A percentile compares a stretch with the other conserved stretches of the same genome.
phyloP scores from a whole-genome alignment of 1,284 basidiomycete species.

The Malassezia furfur region DNA sequence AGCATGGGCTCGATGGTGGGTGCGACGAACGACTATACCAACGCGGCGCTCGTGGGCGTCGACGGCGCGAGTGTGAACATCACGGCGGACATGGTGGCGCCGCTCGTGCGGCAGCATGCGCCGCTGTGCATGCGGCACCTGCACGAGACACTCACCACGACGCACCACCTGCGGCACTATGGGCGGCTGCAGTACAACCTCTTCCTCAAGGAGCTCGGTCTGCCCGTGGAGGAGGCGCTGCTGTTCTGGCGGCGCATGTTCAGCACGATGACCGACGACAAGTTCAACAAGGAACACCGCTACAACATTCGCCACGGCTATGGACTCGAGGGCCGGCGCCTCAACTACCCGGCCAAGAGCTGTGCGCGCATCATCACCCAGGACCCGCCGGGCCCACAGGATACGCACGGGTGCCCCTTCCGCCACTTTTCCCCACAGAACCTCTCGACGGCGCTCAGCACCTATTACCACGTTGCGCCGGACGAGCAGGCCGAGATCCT shows the following conservation, averaged over 20 bases:
- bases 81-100: conserved; percentile 87
- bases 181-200: conserved; percentile 83
- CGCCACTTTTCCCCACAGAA: conserved; percentile 79
- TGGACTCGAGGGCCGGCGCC: conserved; percentile 84
- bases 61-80: conserved; percentile 57
- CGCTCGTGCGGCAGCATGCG: conserved; percentile 76
- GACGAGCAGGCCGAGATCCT: conserved; percentile 80
- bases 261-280: conserved; percentile 66
- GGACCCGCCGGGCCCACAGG: conserved; percentile 64
- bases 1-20: conserved; percentile 90
- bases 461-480: conserved; percentile 61
- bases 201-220: conserved; percentile 78
- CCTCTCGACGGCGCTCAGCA: conserved; percentile 65
- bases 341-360: conserved; percentile 88
- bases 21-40: conserved; percentile 68
- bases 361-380: conserved; percentile 79
- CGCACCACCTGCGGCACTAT: conserved; percentile 84
- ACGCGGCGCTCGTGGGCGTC: conserved; percentile 46
- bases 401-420: conserved; percentile 89
- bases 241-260: conserved; percentile 88
- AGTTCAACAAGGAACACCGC: conserved; percentile 94
- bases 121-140: conserved; percentile 91
- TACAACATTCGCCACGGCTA: conserved; percentile 96
- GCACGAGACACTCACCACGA: conserved; percentile 66
- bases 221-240: conserved; percentile 89